Base-by-base conservation (phyloP, 139 green algal genomes). In the Desmodesmus armatus region DNA sequence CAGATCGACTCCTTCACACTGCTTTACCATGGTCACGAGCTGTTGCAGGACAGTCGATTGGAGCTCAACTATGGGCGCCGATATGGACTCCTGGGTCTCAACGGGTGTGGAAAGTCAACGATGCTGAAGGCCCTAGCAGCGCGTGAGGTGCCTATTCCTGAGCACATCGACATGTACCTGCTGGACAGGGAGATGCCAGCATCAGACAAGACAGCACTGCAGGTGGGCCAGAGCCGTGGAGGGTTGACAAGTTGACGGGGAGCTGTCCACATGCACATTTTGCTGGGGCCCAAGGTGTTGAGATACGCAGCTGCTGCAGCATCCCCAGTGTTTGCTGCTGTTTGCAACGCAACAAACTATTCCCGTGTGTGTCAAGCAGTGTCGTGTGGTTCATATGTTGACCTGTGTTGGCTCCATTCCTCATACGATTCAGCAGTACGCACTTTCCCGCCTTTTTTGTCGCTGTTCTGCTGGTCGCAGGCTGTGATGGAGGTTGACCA, bases 91-190 rank as follows among this genome's bases (percentile, higher is more conserved):
- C 80, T 98, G n/a, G 95, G 95, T 9, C 90, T 92, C 55, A 98
- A 98, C 85, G 96, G 95, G 39, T 96, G 94, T 80, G 95, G 95
- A 69, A 98, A 98, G 85, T 95, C 90, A 3, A 93, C 80, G 47
- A 72, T 83, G 58, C 40, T 98, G 9, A 96, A 97, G 83, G 93
- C 94, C 9, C 85, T 99, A 29, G 96, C 92, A 0, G 86, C 78
- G 6, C 87, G 95, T 29, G 96, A 99, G 77, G 84, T 99, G 19
- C 91, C 93, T 35, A 98, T 99, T 76, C 97, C 97, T 3, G 87
- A 94, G 3, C 97, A 99, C 91, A 97, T 99, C 21, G 96, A 99
- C 82, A 92, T 98, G 40, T 99, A 97, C 91, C 92, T 97, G 86
- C 88, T 99, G 60, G 90, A 96, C 73, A 80, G 93, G 17, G 97